Conservation (phyloP, 345 rosid species). For the Eucalyptus curtisii region DNA sequence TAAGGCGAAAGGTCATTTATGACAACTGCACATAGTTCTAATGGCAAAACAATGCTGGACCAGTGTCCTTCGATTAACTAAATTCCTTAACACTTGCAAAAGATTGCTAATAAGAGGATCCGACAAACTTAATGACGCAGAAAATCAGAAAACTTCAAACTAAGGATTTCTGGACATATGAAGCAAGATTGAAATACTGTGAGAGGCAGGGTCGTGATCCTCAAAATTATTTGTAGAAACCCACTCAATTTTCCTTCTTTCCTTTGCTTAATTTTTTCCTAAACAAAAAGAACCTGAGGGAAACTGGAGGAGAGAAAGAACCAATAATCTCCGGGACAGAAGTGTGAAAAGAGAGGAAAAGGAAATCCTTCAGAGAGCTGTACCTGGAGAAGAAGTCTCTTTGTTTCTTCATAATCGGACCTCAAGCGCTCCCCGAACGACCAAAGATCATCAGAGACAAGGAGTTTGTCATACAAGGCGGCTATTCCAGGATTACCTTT, state of each 20-base stretch:
- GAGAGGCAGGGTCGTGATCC: neutral
- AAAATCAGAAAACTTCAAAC: neutral
- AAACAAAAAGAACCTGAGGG: neutral
- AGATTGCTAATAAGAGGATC: neutral
- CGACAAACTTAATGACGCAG: neutral
- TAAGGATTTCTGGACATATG: neutral
- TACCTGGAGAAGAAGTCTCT: slow-evolving; percentile 85
- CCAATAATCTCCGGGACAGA: neutral
- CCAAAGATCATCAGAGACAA: slow-evolving; percentile 74
- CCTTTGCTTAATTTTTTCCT: neutral
- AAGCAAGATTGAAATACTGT: neutral
- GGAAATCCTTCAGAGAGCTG: neutral
- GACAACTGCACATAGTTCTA: neutral
- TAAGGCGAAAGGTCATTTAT: neutral
- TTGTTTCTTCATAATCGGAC: slow-evolving; percentile 69
- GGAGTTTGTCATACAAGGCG: slow-evolving; percentile 73
- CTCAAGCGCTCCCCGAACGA: slow-evolving; percentile 68
- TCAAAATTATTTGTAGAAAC: neutral
- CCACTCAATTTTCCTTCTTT: neutral
- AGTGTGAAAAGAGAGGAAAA: neutral
- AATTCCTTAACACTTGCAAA: neutral
- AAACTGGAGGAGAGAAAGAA: neutral
- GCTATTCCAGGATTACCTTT: slow-evolving; percentile 97
- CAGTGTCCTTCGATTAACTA: neutral
- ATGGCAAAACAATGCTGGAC: neutral